Evolutionary conservation across 2,329 filamentous ascomycete species (phyloP).

Genomic region (Talaromyces sp.): DNA sequence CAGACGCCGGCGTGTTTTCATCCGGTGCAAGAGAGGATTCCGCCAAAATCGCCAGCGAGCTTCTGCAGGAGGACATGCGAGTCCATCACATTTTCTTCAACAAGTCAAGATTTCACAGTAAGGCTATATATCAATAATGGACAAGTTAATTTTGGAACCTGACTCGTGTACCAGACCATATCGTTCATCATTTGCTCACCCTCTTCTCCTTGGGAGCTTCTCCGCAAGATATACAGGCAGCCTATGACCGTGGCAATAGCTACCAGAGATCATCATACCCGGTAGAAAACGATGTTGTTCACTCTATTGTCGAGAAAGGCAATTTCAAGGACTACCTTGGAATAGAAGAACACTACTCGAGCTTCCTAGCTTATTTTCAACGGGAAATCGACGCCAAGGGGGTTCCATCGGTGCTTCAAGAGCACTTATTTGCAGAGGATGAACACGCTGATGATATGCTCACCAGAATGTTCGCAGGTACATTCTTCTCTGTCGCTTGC

Average conservation of each 20-base stretch:
- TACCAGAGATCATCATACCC: conserved; percentile 60
- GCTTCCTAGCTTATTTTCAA: conserved; percentile 74
- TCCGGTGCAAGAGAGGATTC: conserved; percentile 50
- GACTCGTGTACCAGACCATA: conserved; percentile 55
- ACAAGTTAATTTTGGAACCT: not conserved
- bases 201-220: conserved; percentile 71
- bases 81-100: conserved; percentile 80
- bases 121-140: not conserved
- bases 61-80: conserved; percentile 72
- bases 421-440: conserved; percentile 65
- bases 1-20: conserved; percentile 44
- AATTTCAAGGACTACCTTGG: conserved; percentile 59
- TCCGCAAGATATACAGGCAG: conserved; percentile 53
- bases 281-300: conserved; percentile 46
- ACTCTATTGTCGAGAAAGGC: conserved; percentile 53
- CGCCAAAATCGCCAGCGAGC: conserved; percentile 57
- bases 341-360: conserved; percentile 60
- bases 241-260: conserved; percentile 58
- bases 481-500: conserved; percentile 12
- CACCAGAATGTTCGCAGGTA: conserved; percentile 61
- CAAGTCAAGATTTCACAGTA: conserved; percentile 63
- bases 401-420: conserved; percentile 57
- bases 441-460: conserved; percentile 64
- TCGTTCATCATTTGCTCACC: conserved; percentile 70
- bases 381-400: conserved; percentile 61